Evolutionary conservation across 495 filamentous ascomycete genomes (phyloP), one percentile per base, ranked within the genome.

Genomic region (Podospora conica): DNA sequence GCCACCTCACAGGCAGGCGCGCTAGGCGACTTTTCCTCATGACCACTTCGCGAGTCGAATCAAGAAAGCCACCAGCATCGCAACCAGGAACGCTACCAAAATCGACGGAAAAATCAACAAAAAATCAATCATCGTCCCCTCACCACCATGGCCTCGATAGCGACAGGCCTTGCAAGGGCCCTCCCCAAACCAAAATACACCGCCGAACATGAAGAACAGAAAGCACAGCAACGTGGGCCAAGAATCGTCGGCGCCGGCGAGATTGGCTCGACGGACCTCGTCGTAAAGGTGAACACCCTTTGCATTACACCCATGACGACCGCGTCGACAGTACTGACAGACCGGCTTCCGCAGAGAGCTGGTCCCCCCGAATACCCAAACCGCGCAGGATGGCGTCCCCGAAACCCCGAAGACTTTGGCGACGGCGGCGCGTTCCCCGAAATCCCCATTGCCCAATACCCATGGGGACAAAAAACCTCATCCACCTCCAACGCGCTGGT

Each of bases 371-470:
- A 93, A 3, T 96, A 97, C 73, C 88, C 88, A 33, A 87, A 93
- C 69, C 89, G 93, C 66, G 74, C 88, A 75, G 88, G 89, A 85
- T 97, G 93, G 93, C 88, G 93, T 66, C 93, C 93, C 20, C 87
- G 92, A 66, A 84, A 83, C 11, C 81, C 87, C 66, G 93, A 97
- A 77, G 96, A 98, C 78, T 98, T 91, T 79, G 93, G 91, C 71
- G 93, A 98, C 81, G 95, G 95, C 65, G 95, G 95, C 71, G 93
- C 94, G 58, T 98, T 98, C 77, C 93, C 95, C 33, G 95, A 98
- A 76, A 88, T 98, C 55, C 87, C 90, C 24, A 86, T 98, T 57
- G 95, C 94, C 25, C 95, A 98, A 71, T 98, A 98, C 74, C 94
- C 94, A 55, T 87, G 97, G 93, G 96, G 95, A 40, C 85, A 90